These are phyloP conservation scores for Rhynchosporium graminicola DNA, from an alignment of 2,329 filamentous ascomycete genomes.

Conservation along the genomic window DNA sequence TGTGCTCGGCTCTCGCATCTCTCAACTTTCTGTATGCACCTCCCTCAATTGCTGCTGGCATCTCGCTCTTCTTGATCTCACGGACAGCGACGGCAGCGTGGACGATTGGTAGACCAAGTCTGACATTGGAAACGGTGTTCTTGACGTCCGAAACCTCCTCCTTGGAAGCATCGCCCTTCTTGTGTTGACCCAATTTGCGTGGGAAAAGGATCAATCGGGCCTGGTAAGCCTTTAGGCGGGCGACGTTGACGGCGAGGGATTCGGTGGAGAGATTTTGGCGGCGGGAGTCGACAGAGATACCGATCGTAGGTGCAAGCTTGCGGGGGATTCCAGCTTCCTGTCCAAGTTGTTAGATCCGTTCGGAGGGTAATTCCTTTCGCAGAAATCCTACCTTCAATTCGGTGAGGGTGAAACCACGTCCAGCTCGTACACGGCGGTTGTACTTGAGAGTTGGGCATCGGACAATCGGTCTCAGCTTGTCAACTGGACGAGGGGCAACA, in stretches of 20 bases:
- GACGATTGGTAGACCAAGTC: conserved; percentile 70
- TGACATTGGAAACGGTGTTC: conserved; percentile 59
- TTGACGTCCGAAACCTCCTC: conserved; percentile 70
- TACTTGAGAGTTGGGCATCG: conserved; percentile 98
- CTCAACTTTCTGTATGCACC: conserved; percentile 87
- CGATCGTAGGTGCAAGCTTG: conserved; percentile 92
- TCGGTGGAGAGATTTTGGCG: conserved; percentile 97
- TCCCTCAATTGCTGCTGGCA: conserved; percentile 75
- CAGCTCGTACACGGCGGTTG: conserved; percentile 95
- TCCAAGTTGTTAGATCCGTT: conserved; percentile 43
- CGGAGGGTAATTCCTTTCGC: conserved; percentile 6
- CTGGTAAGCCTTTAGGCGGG: conserved; percentile 97
- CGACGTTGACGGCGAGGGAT: conserved; percentile 90
- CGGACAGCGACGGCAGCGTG: conserved; percentile 64
- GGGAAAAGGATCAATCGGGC: conserved; percentile 96
- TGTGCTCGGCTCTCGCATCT: conserved; percentile 78
- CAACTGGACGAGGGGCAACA: conserved; percentile 93
- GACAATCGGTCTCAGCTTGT: conserved; percentile 94
- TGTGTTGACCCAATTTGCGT: conserved; percentile 88
- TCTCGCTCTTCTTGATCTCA: conserved; percentile 79
- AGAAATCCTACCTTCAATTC: conserved; percentile 85
- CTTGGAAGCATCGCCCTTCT: conserved; percentile 86
- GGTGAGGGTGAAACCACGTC: conserved; percentile 95
- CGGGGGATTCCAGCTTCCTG: conserved; percentile 94
- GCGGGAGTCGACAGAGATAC: conserved; percentile 94